phyloP scores from a whole-genome alignment of 257 asterid species.

The Scutellaria barbata region DNA sequence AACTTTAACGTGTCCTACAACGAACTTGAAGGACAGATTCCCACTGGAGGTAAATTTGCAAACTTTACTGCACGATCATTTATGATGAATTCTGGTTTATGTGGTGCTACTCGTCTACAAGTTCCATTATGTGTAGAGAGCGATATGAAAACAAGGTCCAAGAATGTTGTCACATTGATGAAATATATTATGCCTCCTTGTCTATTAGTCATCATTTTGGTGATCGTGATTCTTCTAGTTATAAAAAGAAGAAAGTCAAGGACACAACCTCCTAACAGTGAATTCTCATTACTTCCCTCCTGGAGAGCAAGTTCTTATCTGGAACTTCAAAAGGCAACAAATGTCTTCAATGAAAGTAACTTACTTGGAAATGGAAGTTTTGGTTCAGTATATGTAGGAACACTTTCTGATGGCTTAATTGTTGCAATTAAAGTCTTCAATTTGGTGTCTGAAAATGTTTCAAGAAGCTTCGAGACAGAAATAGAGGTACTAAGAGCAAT shows the following conservation, averaged over 20 bases:
- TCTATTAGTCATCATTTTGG: conserved; percentile 8
- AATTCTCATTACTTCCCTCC: background rate
- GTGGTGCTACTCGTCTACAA: too few species aligned
- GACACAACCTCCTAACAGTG: background rate
- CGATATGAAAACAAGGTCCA: background rate
- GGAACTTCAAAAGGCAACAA: conserved; percentile 48
- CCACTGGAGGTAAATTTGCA: too few species aligned
- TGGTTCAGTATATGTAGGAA: conserved; percentile 54
- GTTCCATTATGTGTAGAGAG: conserved; percentile 47
- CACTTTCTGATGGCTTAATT: conserved; percentile 37
- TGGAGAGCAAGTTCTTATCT: conserved; percentile 44
- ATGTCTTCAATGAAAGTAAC: conserved; percentile 45
- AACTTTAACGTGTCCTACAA: conserved; percentile 47
- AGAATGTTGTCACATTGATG: background rate
- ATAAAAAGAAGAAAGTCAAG: conserved; percentile 15
- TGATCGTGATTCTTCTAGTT: conserved; percentile 21
- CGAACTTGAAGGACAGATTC: conserved; percentile 43
- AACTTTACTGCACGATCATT: too few species aligned
- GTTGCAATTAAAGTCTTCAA: conserved; percentile 54
- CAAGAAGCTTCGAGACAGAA: conserved; percentile 45
- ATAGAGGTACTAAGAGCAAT: conserved; percentile 38
- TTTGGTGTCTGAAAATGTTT: conserved; percentile 37
- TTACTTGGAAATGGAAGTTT: conserved; percentile 57
- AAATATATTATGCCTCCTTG: conserved; percentile 30
- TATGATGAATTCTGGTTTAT: too few species aligned